A percentile compares a stretch with the other conserved stretches of the same genome.
These are phyloP conservation scores for Trichoderma atroviride DNA, from an alignment of 2,329 filamentous ascomycete species.

Conservation along the genomic window DNA sequence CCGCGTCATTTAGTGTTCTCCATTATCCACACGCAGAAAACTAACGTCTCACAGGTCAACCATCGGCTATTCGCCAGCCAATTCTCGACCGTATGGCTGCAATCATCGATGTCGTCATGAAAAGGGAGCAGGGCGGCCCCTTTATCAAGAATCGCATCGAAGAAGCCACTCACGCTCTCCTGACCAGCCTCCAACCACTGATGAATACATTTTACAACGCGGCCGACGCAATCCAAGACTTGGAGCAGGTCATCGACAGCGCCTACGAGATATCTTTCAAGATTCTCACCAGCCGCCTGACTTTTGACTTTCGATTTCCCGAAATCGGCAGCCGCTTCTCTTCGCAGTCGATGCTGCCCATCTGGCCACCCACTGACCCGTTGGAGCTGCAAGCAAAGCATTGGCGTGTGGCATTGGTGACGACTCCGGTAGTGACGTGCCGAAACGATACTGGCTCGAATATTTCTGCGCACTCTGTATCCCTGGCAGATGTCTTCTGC, in stretches of 20 bases:
- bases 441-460: conserved; percentile 53
- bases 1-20: neutral
- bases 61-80: conserved; percentile 42
- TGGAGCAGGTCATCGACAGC: conserved; percentile 45
- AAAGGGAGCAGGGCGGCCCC: conserved; percentile 35
- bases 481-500: conserved; percentile 52
- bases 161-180: conserved; percentile 47
- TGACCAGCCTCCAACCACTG: conserved; percentile 44
- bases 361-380: conserved; percentile 48
- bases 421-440: conserved; percentile 58
- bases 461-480: conserved; percentile 49
- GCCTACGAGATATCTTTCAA: conserved; percentile 51
- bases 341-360: conserved; percentile 50
- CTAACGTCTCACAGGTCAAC: conserved; percentile 37
- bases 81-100: conserved; percentile 44
- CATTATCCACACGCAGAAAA: neutral
- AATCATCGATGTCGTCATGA: conserved; percentile 45
- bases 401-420: conserved; percentile 56
- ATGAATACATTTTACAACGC: conserved; percentile 42
- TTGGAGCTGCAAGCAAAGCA: conserved; percentile 53
- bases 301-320: conserved; percentile 54
- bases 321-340: conserved; percentile 54
- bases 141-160: conserved; percentile 43
- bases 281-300: conserved; percentile 49
- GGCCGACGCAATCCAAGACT: conserved; percentile 46